Base-by-base conservation (phyloP, 2,329 filamentous ascomycete species). In the Botrytis medusae region DNA sequence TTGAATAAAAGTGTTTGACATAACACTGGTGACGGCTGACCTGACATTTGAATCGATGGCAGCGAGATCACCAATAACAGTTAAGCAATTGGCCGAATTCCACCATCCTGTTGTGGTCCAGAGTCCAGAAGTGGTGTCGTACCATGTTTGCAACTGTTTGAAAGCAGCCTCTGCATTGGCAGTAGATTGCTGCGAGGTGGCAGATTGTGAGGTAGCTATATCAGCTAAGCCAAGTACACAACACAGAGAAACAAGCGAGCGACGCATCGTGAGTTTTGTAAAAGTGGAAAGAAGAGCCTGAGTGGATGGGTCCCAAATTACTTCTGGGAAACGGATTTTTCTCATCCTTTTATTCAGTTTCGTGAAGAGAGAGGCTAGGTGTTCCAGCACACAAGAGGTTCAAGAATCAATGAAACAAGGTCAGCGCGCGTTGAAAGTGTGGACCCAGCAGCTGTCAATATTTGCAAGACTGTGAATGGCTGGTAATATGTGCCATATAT, bases 21-120 rank as follows among this genome's bases (percentile, higher is more conserved):
- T 85, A 6, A 86, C 80, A 20, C 79, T 76, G 18, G 74, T 78
- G 3, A 82, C 84, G 0, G 81, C 78, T 0, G 77, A 74, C n/a
- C 77, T 77, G 71, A 81, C 81, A 29, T 76, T 81, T 62, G 77
- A 77, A 72, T 83, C 82, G 42, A 82, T 65, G 1, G 80, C 80
- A 12, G 78, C 79, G 2, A 80, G 72, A 72, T 93, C 88, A 69
- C 86, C 87, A 29, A 93, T 81, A 4, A 85, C 86, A 0, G 90
- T 92, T 74, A 93, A 83, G 73, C 86, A 86, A 79, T 93, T 93
- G 62, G 88, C 92, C 71, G 87, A 87, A 79, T 93, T 92, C 92
- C 92, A 94, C 92, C 92, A 94, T n/a, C 86, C 86, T 12, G 87
- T 85, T 0, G 86, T 86, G 72, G 88, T 82, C 89, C 90, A 93